Conservation (phyloP, 768 basidiomycete species). For the Pseudohyphozyma bogoriensis region DNA sequence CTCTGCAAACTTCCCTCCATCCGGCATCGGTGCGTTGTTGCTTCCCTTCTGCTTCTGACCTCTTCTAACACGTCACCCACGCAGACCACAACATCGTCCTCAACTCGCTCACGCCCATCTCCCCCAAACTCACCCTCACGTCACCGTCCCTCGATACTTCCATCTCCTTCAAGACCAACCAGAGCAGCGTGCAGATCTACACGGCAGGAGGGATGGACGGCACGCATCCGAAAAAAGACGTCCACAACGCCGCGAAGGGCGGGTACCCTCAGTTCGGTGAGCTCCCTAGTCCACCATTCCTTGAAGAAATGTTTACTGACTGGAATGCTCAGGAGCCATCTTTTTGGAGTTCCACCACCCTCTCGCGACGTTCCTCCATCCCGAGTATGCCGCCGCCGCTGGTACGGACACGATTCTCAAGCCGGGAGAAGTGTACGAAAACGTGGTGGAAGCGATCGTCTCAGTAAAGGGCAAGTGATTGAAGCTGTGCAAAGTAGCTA, state of each 20-base stretch:
- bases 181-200: conserved; percentile 20
- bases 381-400: not conserved
- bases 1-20: not conserved
- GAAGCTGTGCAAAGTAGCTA: too few species aligned
- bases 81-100: conserved; percentile 10
- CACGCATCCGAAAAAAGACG: conserved; percentile 3
- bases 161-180: conserved; percentile 16
- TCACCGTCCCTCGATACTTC: conserved; percentile 3
- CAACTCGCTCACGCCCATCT: not conserved
- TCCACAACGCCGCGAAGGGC: not conserved
- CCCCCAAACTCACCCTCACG: conserved; percentile 9
- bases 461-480: too few species aligned
- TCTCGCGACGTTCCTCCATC: conserved; percentile 11
- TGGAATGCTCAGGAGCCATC: not conserved
- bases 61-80: not conserved
- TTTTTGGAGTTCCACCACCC: conserved; percentile 29
- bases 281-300: not conserved
- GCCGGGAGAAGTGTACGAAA: conserved; percentile 22
- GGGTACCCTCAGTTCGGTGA: conserved; percentile 1
- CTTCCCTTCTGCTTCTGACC: not conserved
- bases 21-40: not conserved
- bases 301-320: not conserved
- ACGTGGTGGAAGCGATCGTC: conserved; percentile 18
- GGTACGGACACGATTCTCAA: conserved; percentile 9
- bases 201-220: conserved; percentile 8